A percentile compares a stretch with the other conserved stretches of the same genome.
Conservation (phyloP, 306 rosid genomes). For the Vigna radiata region DNA sequence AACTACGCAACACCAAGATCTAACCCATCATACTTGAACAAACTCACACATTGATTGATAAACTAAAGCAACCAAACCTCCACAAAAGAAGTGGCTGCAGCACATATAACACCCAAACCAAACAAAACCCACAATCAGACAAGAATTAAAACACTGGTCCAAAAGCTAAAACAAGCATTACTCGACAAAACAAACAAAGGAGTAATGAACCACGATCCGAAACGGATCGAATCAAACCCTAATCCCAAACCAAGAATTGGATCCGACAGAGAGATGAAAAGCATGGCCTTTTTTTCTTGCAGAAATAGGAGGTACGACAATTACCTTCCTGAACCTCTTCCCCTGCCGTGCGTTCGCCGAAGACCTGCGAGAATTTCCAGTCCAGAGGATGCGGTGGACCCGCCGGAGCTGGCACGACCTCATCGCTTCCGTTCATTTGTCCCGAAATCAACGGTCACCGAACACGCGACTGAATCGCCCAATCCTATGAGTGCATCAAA, state of each 20-base stretch:
- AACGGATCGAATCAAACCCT: constrained; percentile 79
- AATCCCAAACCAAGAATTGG: constrained; percentile 68
- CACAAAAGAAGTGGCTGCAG: constrained; percentile 38
- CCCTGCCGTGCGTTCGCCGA: constrained; percentile 97
- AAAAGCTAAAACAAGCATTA: constrained; percentile 51
- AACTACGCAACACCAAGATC: constrained; percentile 43
- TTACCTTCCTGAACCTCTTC: constrained; percentile 99
- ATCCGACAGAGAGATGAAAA: constrained; percentile 56
- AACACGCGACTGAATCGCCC: constrained; percentile 49
- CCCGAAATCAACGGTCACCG: constrained; percentile 55
- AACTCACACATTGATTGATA: constrained; percentile 43
- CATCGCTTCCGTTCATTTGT: constrained; percentile 95
- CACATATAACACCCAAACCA: constrained; percentile 40
- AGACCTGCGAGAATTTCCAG: constrained; percentile 99
- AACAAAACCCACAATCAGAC: constrained; percentile 46
- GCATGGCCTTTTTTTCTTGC: constrained; percentile 5
- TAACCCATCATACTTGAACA: constrained; percentile 38
- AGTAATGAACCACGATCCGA: constrained; percentile 53
- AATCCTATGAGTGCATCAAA: constrained; percentile 76
- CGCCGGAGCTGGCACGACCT: constrained; percentile 84
- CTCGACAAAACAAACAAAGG: constrained; percentile 39
- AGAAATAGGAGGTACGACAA: constrained; percentile 34
- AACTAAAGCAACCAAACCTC: constrained; percentile 40
- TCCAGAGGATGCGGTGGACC: constrained; percentile 77
- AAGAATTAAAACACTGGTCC: constrained; percentile 45